Percentiles rank a stretch among this genome's conserved stretches.
Conservation (phyloP, 2,329 filamentous ascomycete species). For the Clarireedia sp. region DNA sequence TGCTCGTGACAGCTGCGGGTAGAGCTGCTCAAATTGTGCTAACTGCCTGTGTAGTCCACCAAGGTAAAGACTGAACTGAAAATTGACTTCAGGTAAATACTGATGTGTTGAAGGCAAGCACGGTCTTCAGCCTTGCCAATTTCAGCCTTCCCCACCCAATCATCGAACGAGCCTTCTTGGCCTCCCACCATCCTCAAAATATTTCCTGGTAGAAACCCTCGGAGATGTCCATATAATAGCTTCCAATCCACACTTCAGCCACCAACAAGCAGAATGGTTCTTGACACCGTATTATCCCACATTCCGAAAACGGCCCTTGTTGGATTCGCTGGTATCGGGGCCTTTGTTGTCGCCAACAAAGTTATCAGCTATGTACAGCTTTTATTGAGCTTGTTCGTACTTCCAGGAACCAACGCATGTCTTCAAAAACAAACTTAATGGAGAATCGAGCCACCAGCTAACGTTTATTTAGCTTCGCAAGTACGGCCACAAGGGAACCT, state of each 20-base stretch:
- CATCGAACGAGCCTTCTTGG: neutral
- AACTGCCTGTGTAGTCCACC: no score
- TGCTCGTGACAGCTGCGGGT: no score
- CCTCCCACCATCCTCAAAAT: neutral
- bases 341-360: slow-evolving; percentile 49
- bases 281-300: slow-evolving; percentile 14
- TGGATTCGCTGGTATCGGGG: slow-evolving; percentile 44
- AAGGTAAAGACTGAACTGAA: no score
- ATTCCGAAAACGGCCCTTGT: slow-evolving; percentile 17
- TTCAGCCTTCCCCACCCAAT: neutral
- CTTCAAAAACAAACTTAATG: neutral
- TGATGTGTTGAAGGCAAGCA: neutral
- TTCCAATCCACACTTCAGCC: neutral
- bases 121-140: neutral
- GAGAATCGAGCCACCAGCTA: neutral
- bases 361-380: slow-evolving; percentile 52
- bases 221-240: neutral
- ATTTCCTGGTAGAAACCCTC: neutral
- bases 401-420: slow-evolving; percentile 52
- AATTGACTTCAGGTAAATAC: neutral
- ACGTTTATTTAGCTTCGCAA: slow-evolving; percentile 60
- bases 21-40: no score
- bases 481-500: slow-evolving; percentile 85
- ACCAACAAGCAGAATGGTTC: slow-evolving; percentile 12
- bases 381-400: slow-evolving; percentile 59